Evolutionary conservation across 768 basidiomycete genomes (phyloP), one percentile per base, ranked within the genome.

Genomic region (Boletales sp.): DNA sequence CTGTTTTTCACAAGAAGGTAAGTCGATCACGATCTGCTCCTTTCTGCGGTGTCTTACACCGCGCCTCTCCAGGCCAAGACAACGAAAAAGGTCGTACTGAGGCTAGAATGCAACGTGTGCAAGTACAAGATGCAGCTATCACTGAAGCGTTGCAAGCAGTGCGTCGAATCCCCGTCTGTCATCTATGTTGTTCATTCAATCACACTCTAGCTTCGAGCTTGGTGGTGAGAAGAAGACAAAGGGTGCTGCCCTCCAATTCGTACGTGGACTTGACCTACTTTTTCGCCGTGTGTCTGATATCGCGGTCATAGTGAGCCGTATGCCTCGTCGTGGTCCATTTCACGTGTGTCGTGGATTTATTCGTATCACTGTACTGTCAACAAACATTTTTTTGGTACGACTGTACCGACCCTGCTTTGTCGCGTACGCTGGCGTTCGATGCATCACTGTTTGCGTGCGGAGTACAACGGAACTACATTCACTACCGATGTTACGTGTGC

Each of bases 181-280:
- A 8, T 27, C 17, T 24, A n/a, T 24, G 18, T 17, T 1, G 19
- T 34, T 13, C 6, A 14, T 35, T 50, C 54, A 43, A 35, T 9
- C 30, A 5, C 8, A 44, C 45, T 42, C 18, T 59, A 92, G 91
- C 80, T 98, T 99, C 80, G 95, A 98, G 78, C 87, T 97, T 47
- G 95, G 97, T 72, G 97, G 97, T 70, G 97, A 99, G 83, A 99
- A 98, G 85, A 97, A 97, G 88, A 94, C 91, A 62, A 94, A 94
- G 83, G 92, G 93, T 73, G 92, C 91, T 63, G 94, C 92, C 54
- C 88, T 94, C 64, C 83, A 82, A 68, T 94, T 94, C 83, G 90
- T 93, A 72, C 63, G 90, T 88, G 5, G 14, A 31, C 21, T 39
- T 42, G 14, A 21, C 29, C 15, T 30, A 32, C 11, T 8, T 13